A percentile compares a stretch with the other conserved stretches of the same genome.
These are phyloP conservation scores for Cladobotryum protrusum DNA, from an alignment of 2,329 filamentous ascomycete genomes.

Conservation along the genomic window DNA sequence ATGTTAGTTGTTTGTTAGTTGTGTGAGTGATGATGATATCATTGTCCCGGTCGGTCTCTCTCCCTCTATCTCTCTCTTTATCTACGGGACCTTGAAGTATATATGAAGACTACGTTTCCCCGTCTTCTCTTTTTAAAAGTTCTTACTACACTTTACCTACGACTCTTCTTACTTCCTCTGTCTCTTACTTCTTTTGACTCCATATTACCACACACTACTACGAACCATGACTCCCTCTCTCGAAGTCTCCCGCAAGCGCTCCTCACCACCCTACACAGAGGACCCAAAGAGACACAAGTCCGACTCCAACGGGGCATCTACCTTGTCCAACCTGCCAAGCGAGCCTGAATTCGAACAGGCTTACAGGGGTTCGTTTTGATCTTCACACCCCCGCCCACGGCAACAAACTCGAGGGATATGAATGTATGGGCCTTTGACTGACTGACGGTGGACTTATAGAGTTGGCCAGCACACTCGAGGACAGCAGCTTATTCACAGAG, in stretches of 20 bases:
- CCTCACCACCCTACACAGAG: neutral
- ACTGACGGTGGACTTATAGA: constrained; percentile 46
- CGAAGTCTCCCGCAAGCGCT: neutral
- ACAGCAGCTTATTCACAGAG: constrained; percentile 87
- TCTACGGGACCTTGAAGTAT: too few species aligned
- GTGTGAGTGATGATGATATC: too few species aligned
- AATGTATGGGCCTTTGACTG: constrained; percentile 8
- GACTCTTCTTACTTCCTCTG: neutral
- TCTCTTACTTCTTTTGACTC: neutral
- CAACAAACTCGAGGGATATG: neutral
- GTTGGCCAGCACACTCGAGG: constrained; percentile 89
- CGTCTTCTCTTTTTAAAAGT: too few species aligned
- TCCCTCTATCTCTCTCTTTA: too few species aligned
- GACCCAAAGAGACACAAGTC: neutral
- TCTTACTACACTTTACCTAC: neutral
- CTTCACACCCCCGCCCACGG: neutral
- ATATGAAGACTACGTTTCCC: too few species aligned
- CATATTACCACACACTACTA: neutral
- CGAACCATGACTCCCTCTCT: neutral
- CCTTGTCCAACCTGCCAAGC: constrained; percentile 74
- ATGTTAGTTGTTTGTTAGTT: too few species aligned
- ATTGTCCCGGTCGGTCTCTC: too few species aligned
- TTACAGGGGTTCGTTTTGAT: constrained; percentile 69
- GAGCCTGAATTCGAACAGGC: constrained; percentile 99
- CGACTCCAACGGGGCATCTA: constrained; percentile 15